Percentiles rank a stretch among this genome's conserved stretches.
phyloP scores from a whole-genome alignment of 2,329 filamentous ascomycete species.

The Plenodomus biglobosus region DNA sequence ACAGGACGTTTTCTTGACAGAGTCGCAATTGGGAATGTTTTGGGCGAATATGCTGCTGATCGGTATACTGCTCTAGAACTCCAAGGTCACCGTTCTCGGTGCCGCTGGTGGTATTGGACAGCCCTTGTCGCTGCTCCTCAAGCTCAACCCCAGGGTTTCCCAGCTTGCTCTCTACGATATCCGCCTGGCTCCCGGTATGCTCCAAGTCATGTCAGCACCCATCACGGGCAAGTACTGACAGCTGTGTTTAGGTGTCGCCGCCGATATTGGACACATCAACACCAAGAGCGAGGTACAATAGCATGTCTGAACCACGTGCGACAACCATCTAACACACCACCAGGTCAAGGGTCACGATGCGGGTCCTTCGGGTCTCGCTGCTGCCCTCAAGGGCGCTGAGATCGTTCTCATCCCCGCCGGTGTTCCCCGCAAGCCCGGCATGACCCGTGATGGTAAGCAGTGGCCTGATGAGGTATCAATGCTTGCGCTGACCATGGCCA shows the following conservation, averaged over 20 bases:
- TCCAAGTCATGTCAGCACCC: slow-evolving; percentile 1
- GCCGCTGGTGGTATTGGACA: slow-evolving; percentile 98
- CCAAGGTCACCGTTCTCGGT: slow-evolving; percentile 97
- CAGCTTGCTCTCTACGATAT: slow-evolving; percentile 98
- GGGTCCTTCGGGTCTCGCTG: slow-evolving; percentile 71
- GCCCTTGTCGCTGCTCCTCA: slow-evolving; percentile 94
- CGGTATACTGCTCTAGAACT: slow-evolving; percentile 66
- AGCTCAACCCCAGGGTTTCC: slow-evolving; percentile 94
- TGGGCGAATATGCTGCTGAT: slow-evolving; percentile 23
- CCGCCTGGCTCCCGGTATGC: slow-evolving; percentile 84
- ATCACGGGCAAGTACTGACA: slow-evolving; percentile 19
- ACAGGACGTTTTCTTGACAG: slow-evolving; percentile 6
- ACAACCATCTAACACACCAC: slow-evolving; percentile 25
- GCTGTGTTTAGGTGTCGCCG: slow-evolving; percentile 75
- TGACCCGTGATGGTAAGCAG: slow-evolving; percentile 84
- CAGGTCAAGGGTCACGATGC: slow-evolving; percentile 85
- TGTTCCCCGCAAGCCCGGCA: slow-evolving; percentile 98
- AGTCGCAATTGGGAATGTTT: slow-evolving; percentile 11
- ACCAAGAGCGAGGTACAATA: slow-evolving; percentile 75
- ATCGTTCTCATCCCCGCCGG: slow-evolving; percentile 97
- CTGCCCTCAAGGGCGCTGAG: slow-evolving; percentile 82
- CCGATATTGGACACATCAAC: slow-evolving; percentile 98
- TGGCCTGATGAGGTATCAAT: neutral
- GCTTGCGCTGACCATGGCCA: slow-evolving; percentile 34
- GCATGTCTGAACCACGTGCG: slow-evolving; percentile 4